phyloP scores from a whole-genome alignment of 1,139 yeast genomes.

The Entelexis paramagnoliae region DNA sequence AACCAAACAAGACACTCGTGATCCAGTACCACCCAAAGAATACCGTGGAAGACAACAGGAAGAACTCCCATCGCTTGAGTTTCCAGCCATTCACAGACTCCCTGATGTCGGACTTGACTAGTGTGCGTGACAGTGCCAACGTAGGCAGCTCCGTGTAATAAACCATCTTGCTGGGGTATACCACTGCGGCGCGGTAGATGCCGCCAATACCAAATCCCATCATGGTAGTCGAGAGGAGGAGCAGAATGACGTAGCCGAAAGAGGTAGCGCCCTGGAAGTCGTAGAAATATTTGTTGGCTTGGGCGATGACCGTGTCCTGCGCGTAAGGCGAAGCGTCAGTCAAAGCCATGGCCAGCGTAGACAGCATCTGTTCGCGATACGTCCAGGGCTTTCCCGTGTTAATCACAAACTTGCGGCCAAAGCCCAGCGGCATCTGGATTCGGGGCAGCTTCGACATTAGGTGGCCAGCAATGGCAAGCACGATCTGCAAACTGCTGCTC shows the following conservation, averaged over 20 bases:
- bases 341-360: constrained; percentile 25
- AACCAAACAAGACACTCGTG: constrained; percentile 21
- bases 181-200: constrained; percentile 34
- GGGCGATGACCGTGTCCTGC: constrained; percentile 27
- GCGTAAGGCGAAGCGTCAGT: constrained; percentile 24
- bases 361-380: constrained; percentile 45
- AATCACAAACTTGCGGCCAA: constrained; percentile 9
- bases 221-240: constrained; percentile 46
- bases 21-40: constrained; percentile 34
- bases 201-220: constrained; percentile 54
- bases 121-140: constrained; percentile 30
- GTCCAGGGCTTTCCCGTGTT: constrained; percentile 38
- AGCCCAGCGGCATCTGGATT: background rate
- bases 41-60: constrained; percentile 9
- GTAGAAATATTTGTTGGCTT: constrained; percentile 28
- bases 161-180: constrained; percentile 33
- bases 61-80: too few relatives aligned
- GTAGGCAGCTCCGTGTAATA: constrained; percentile 38
- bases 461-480: constrained; percentile 44
- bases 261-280: constrained; percentile 24
- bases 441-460: constrained; percentile 26
- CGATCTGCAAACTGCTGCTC: constrained; percentile 43
- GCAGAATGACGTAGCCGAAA: constrained; percentile 38
- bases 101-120: constrained; percentile 25
- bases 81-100: constrained; percentile 25